Percentiles rank a stretch among this genome's conserved stretches.
phyloP scores from a whole-genome alignment of 78 protist genomes.

The Goniomonas avonlea region DNA sequence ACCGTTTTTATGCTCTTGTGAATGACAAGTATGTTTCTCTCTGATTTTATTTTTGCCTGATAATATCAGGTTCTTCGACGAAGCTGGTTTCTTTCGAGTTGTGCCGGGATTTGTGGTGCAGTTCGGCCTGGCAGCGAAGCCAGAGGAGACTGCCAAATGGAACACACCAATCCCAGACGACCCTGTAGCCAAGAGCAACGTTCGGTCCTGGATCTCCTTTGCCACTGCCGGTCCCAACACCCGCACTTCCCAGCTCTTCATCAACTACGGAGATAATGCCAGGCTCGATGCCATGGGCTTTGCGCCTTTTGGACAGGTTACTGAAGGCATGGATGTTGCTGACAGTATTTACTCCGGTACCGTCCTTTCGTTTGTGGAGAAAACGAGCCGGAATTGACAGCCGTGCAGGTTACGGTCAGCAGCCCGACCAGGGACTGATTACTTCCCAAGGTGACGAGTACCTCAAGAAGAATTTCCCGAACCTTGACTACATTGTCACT shows the following conservation, averaged over 20 bases:
- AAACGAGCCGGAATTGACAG: conserved; percentile 25
- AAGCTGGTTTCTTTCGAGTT: conserved; percentile 57
- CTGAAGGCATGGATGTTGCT: conserved; percentile 6
- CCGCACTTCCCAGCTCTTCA: conserved; percentile 64
- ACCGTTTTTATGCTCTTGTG: conserved; percentile 30
- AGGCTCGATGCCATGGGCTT: conserved; percentile 44
- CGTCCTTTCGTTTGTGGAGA: too few relatives aligned
- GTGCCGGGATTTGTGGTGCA: conserved; percentile 58
- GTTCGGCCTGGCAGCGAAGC: conserved; percentile 48
- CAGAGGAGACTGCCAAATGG: conserved; percentile 36
- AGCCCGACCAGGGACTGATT: conserved; percentile 42
- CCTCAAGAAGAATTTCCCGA: conserved; percentile 37
- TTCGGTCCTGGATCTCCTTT: conserved; percentile 21
- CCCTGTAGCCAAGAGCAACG: conserved; percentile 8
- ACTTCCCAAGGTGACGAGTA: conserved; percentile 41
- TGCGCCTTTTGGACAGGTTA: conserved; percentile 34
- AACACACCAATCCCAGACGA: conserved; percentile 45
- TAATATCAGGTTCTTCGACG: conserved; percentile 23
- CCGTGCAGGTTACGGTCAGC: neutral
- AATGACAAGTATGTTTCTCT: too few relatives aligned
- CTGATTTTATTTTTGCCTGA: too few relatives aligned
- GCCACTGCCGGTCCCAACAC: conserved; percentile 44
- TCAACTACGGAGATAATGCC: conserved; percentile 53
- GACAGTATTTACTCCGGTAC: conserved; percentile 22
- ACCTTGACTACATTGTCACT: conserved; percentile 28